Base-by-base conservation (phyloP, 208 protist species). In the Trypanosomatidae sp. region DNA sequence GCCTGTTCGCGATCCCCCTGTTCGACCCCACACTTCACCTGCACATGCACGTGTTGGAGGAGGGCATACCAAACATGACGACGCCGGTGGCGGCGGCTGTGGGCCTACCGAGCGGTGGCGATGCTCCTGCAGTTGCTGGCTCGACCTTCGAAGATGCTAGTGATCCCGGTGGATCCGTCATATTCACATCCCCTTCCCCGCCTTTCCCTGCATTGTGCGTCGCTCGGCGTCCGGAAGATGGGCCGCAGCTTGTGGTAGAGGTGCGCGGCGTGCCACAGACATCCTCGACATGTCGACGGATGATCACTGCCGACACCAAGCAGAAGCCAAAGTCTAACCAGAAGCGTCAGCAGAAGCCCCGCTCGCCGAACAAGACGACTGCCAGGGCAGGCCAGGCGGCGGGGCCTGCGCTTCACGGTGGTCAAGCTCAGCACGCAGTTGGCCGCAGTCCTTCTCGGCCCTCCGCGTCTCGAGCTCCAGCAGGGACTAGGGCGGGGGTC, bases 1-100 rank as follows among this genome's bases (percentile, higher is more conserved):
- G 88, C 36, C 75, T 95, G 33, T 89, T 95, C 33, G 73, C 88
- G n/a, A 92, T 95, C 62, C 91, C 91, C 44, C 71, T 95, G 36
- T 62, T 76, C 28, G 91, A 92, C 72, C 79, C 88, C 0, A 82
- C 92, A 28, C 77, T 95, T 49, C 71, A 72, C 41, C 50, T 95
- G 8, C 64, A 87, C 62, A 56, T 88, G 12, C 83, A 93, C 62
- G 77, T 95, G 56, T 71, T 95, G 53, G 91, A 95, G 74, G 77
- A 74, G 22, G 88, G 85, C 41, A 81, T 80, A 12, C 56, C 79
- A 55, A 44, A 74, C 66, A 56, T 67, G 69, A 74, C 75, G 33
- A 80, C 75, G 3, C 75, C 75, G 17, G 75, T 80, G 25, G 69
- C 69, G 5, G 75, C 56, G 25, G 66, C 73, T n/a, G 22, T 62